Evolutionary conservation across 2,329 filamentous ascomycete genomes (phyloP).

Genomic region (Escovopsis sp.): DNA sequence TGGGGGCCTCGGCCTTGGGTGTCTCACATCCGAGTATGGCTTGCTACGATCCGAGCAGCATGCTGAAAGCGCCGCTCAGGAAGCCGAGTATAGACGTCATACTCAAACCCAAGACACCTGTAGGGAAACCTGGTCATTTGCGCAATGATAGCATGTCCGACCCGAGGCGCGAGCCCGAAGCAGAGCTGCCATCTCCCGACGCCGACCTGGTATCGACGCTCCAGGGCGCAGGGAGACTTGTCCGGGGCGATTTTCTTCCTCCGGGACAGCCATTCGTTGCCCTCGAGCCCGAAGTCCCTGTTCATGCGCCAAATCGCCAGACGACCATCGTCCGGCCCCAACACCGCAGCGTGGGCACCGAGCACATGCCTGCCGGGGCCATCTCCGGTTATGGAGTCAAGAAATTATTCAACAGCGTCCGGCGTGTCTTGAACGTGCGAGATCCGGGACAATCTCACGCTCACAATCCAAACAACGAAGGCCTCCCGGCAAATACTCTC

Average conservation of each 20-base stretch:
- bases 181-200: constrained; percentile 35
- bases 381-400: constrained; percentile 66
- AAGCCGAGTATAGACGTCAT: background rate
- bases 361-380: constrained; percentile 36
- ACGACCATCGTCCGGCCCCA: constrained; percentile 37
- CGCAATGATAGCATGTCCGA: constrained; percentile 80
- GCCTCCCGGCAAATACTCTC: constrained; percentile 31
- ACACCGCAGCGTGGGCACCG: constrained; percentile 26
- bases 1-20: too few species aligned
- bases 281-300: constrained; percentile 37
- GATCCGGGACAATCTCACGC: constrained; percentile 29
- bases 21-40: too few species aligned
- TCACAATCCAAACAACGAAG: constrained; percentile 30
- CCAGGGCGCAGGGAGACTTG: constrained; percentile 67
- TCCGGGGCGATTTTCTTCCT: constrained; percentile 72
- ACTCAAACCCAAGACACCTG: constrained; percentile 38
- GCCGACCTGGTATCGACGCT: constrained; percentile 45
- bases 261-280: constrained; percentile 73
- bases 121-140: constrained; percentile 56
- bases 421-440: constrained; percentile 59
- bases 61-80: constrained; percentile 7
- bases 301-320: constrained; percentile 30
- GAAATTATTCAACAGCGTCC: constrained; percentile 73
- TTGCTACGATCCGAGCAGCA: constrained; percentile 9
- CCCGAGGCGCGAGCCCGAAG: constrained; percentile 56